Evolutionary conservation across 2,329 filamentous ascomycete species (phyloP), one percentile per base, ranked within the genome.

Genomic region (Nemania bipapillata): DNA sequence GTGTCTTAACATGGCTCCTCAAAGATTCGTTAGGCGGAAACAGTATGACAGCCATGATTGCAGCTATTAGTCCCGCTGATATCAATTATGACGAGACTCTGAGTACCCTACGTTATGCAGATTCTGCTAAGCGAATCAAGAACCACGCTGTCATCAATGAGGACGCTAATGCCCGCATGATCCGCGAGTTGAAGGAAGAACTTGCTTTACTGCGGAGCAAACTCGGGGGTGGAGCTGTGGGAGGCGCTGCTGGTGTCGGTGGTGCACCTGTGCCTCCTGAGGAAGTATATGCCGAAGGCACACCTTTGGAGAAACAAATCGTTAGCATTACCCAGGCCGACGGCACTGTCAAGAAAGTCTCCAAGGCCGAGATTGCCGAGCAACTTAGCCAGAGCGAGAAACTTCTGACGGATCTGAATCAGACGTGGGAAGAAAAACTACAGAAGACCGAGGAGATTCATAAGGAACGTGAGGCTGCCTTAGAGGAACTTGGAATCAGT

Each of bases 21-120:
- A 99, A 99, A 79, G 96, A 99, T 80, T 98, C 95, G 3, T 83
- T 99, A 5, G 96, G 96, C 78, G 96, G 96, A 77, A 99, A 99
- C 85, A 98, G 95, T 80, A 95, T 98, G 92, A 99, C 96, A 26
- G 96, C 96, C 68, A 99, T 99, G 96, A 99, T 99, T 85, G 96
- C 96, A 58, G 95, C 95, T 60, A 97, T 99, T 78, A 97, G 94
- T 77, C 96, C 96, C 3, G 96, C 96, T 63, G 96, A 99, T 81
- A 98, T 98, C 83, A 99, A 99, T 81, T 98, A 97, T 78, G 96
- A 99, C 73, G 96, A 99, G 81, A 99, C 96, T 0, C 86, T 99
- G 20, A 96, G 94, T 79, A 99, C 96, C 0, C 86, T 99, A 30
- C 90, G 96, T 77, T 99, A 99, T 80, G 96, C 96, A 64, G 95